phyloP scores from a whole-genome alignment of 495 filamentous ascomycete species.

The Penicillium manginii region DNA sequence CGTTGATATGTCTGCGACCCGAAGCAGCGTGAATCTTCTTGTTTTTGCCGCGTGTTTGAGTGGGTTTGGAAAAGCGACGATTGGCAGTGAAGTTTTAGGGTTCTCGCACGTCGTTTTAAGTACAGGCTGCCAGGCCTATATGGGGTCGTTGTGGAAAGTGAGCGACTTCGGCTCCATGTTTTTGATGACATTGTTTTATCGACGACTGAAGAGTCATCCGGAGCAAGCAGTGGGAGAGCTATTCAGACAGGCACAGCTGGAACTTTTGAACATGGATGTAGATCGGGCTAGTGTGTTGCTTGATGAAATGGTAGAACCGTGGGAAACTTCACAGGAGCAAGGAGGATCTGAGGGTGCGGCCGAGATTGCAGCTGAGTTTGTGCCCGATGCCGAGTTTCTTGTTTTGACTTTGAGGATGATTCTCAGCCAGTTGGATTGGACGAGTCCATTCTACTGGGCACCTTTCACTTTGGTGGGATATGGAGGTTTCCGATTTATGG shows the following conservation, averaged over 20 bases:
- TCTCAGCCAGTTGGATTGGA: conserved; percentile 30
- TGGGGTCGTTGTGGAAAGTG: conserved; percentile 35
- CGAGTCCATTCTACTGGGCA: conserved; percentile 34
- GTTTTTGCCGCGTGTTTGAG: conserved; percentile 37
- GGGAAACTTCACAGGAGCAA: conserved; percentile 4
- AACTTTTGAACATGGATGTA: conserved; percentile 26
- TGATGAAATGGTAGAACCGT: conserved; percentile 20
- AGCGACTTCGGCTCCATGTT: conserved; percentile 38
- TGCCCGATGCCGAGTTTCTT: conserved; percentile 28
- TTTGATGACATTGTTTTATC: conserved; percentile 38
- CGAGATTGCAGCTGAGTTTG: conserved; percentile 23
- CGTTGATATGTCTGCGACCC: conserved; percentile 30
- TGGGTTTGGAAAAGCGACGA: conserved; percentile 30
- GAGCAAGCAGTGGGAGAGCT: conserved; percentile 21
- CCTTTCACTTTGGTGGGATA: conserved; percentile 33
- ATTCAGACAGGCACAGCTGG: conserved; percentile 26
- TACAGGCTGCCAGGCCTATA: conserved; percentile 35
- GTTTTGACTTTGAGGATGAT: conserved; percentile 27
- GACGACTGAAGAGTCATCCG: conserved; percentile 19
- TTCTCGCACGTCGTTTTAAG: conserved; percentile 37
- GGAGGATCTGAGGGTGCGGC: conserved; percentile 13
- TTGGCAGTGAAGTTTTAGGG: conserved; percentile 32
- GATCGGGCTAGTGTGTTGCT: conserved; percentile 25
- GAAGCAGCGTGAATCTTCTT: conserved; percentile 31
- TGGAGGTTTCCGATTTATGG: conserved; percentile 38